These are phyloP conservation scores for Flagelloscypha sp. DNA, from an alignment of 768 basidiomycete species.

Conservation along the genomic window DNA sequence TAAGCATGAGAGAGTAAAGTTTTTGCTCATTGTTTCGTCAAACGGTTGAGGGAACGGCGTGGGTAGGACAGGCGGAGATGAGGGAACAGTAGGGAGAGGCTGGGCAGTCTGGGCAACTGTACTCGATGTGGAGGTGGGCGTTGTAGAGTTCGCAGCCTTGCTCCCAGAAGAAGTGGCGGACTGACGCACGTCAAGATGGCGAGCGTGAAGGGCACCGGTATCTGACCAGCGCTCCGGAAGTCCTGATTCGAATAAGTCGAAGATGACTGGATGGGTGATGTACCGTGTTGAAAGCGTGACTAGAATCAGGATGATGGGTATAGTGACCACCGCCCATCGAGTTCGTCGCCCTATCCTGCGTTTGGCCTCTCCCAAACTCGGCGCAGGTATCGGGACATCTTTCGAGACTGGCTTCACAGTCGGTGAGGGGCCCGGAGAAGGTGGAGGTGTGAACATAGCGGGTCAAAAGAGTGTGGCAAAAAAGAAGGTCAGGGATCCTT, in stretches of 20 bases:
- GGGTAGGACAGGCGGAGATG: conserved; percentile 44
- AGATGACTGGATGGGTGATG: conserved; percentile 36
- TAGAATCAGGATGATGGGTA: conserved; percentile 48
- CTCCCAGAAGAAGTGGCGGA: conserved; percentile 1
- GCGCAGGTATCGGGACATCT: no score
- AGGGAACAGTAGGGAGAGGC: conserved; percentile 41
- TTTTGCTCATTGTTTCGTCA: conserved; percentile 51
- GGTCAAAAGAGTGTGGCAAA: no score
- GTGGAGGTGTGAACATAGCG: no score
- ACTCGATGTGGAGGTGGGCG: conserved; percentile 12
- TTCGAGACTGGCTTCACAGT: no score
- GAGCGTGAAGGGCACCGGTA: conserved; percentile 8
- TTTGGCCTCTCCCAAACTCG: conserved; percentile 25
- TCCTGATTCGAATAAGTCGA: conserved; percentile 37
- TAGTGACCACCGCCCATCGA: conserved; percentile 44
- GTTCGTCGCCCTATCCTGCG: conserved; percentile 35
- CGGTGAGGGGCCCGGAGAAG: no score
- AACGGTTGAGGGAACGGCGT: conserved; percentile 75
- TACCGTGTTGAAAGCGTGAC: conserved; percentile 48
- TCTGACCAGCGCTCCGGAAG: conserved; percentile 34
- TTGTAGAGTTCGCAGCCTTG: conserved; percentile 9
- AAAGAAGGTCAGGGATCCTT: no score
- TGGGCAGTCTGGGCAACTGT: conserved; percentile 18
- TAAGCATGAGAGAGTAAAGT: conserved; percentile 59
- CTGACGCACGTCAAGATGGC: conserved; percentile 4